Evolutionary conservation across 2,329 filamentous ascomycete genomes (phyloP).

Genomic region (Apiospora saccharicola): DNA sequence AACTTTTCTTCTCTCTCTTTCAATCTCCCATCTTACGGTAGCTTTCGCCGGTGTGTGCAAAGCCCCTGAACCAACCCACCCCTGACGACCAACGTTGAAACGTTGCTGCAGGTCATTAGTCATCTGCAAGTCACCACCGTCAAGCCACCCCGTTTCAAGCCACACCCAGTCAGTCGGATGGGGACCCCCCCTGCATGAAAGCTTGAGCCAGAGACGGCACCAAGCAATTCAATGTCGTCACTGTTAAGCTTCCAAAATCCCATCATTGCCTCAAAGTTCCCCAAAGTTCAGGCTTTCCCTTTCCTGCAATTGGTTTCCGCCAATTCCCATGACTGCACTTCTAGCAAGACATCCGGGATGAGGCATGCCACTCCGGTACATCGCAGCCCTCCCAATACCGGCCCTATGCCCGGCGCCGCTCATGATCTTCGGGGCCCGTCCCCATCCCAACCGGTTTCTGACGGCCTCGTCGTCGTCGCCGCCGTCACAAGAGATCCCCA

Average conservation of each 20-base stretch:
- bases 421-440: not conserved
- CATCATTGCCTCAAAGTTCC: not conserved
- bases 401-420: slow-evolving; percentile 19
- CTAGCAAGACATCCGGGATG: slow-evolving; percentile 54
- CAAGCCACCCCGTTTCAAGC: slow-evolving; percentile 17
- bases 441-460: not conserved
- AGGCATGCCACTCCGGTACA: slow-evolving; percentile 66
- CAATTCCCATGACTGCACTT: slow-evolving; percentile 3
- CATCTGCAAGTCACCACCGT: slow-evolving; percentile 1
- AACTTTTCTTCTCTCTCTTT: not conserved
- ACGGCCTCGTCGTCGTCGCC: not conserved
- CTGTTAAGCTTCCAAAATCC: slow-evolving; percentile 1
- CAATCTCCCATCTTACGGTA: not conserved
- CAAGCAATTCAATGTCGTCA: slow-evolving; percentile 15
- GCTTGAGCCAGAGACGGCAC: not conserved
- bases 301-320: not conserved
- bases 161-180: slow-evolving; percentile 3
- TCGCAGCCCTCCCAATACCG: slow-evolving; percentile 31
- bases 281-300: not conserved
- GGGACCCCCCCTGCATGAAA: not conserved
- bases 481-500: not conserved
- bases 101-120: not conserved
- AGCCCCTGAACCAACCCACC: not conserved
- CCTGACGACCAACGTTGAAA: not conserved
- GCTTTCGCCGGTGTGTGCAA: not conserved